Conservation (phyloP, 2,329 filamentous ascomycete genomes). For the Botrytis pseudocinerea region DNA sequence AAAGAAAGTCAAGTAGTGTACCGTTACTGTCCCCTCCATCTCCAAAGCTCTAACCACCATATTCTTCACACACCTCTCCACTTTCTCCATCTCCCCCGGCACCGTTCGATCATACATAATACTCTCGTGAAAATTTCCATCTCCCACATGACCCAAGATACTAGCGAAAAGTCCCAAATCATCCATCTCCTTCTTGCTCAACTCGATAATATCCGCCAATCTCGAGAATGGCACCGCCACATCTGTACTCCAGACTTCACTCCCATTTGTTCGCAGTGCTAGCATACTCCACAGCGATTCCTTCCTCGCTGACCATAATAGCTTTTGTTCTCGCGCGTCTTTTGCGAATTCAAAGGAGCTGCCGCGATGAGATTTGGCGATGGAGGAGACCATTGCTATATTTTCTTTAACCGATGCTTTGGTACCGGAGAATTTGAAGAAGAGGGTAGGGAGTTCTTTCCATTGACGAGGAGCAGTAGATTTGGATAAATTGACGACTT, state of each 20-base stretch:
- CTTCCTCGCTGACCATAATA: constrained; percentile 79
- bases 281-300: constrained; percentile 85
- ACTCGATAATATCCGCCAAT: constrained; percentile 73
- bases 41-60: constrained; percentile 90
- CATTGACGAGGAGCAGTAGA: constrained; percentile 68
- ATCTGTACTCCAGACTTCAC: constrained; percentile 82
- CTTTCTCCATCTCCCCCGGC: constrained; percentile 68
- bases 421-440: constrained; percentile 85
- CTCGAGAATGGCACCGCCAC: constrained; percentile 79
- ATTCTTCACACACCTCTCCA: constrained; percentile 79
- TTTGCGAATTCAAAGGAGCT: constrained; percentile 75
- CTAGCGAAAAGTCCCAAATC: constrained; percentile 83
- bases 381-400: constrained; percentile 65
- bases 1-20: constrained; percentile 38
- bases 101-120: constrained; percentile 81
- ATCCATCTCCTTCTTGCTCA: constrained; percentile 87
- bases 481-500: constrained; percentile 73
- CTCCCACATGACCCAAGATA: constrained; percentile 86
- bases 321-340: constrained; percentile 67
- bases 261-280: constrained; percentile 62
- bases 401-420: constrained; percentile 77
- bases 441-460: constrained; percentile 75
- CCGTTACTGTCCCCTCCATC: constrained; percentile 90
- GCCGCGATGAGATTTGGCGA: constrained; percentile 65
- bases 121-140: constrained; percentile 92